Conservation (phyloP, 345 rosid species). For the Gossypium australe region DNA sequence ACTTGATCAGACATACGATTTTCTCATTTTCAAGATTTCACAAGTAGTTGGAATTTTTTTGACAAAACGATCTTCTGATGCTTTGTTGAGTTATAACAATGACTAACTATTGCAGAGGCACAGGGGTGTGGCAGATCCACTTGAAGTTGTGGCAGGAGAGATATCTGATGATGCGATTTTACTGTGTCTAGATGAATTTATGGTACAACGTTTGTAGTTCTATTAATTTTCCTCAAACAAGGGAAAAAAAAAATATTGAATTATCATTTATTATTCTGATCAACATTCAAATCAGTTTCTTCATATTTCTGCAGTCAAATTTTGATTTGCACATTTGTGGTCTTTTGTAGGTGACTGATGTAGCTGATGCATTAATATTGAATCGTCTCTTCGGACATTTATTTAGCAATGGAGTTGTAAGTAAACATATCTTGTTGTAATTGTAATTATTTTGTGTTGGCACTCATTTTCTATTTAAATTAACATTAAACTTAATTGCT, state of each 20-base stretch:
- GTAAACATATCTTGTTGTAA: constrained; percentile 26
- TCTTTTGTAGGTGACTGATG: constrained; percentile 72
- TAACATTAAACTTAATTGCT: constrained; percentile 16
- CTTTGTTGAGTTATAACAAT: background rate
- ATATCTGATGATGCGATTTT: constrained; percentile 87
- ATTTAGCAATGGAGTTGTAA: constrained; percentile 81
- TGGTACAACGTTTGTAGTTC: constrained; percentile 43
- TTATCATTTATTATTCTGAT: background rate
- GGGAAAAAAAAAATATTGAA: background rate
- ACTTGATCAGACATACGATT: background rate
- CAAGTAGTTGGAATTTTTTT: background rate
- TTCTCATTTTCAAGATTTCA: background rate
- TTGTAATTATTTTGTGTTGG: background rate
- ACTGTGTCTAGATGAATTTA: constrained; percentile 90
- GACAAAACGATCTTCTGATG: background rate
- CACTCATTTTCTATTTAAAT: constrained; percentile 12
- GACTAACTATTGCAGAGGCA: constrained; percentile 64
- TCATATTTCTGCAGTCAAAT: background rate
- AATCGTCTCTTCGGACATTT: constrained; percentile 80
- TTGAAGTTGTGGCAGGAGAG: constrained; percentile 95
- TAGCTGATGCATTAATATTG: constrained; percentile 95
- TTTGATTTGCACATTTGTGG: constrained; percentile 17
- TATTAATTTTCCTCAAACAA: background rate
- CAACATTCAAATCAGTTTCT: background rate
- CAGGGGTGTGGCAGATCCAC: constrained; percentile 90